Base-by-base conservation (phyloP, 1,284 basidiomycete genomes). In the Irpex sp. region DNA sequence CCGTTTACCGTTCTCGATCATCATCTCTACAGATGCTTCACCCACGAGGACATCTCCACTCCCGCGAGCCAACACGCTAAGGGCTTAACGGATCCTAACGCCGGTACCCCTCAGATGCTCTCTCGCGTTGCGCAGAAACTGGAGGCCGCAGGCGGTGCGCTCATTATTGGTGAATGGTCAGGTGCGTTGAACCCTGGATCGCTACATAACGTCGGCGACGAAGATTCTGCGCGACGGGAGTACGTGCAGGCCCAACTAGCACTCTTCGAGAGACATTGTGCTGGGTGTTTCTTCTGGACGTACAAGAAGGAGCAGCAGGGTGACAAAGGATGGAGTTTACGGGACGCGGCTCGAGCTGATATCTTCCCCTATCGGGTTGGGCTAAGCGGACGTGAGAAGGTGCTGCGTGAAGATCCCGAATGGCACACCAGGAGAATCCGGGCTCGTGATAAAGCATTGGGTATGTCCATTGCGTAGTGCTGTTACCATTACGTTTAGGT, bases 241-340 rank as follows among this genome's bases (percentile, higher is more conserved):
- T 94, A 85, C 68, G 79, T 90, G 3, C 74, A 79, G 15, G 87
- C 91, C 8, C 87, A 96, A 75, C 76, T 94, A 61, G 82, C 81
- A 19, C 68, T 91, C 40, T 95, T 84, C 67, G 90, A 94, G 66
- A 74, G 76, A 61, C 73, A 78, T 40, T 89, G 90, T 63, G 86
- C 85, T 0, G 94, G 94, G 2, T 92, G 85, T 83, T 96, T 88
- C 77, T 96, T 91, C 75, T 97, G 94, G 94, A 94, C 92, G 49
- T 91, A 87, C 73, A 93, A 90, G 80, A 94, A 94, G 74, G 83
- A 88, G 61, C 75, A 80, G 5, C 75, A 73, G 2, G 86, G 88
- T 66, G 92, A 94, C 73, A 83, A 81, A 1, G 92, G 92, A 1
- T 96, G 94, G 93, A 85, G 86, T 54, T 83, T 92, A 44, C 80